Percentiles rank a stretch among this genome's conserved stretches.
Conservation (phyloP, 495 filamentous ascomycete genomes). For the Lophiostoma macrostomum region DNA sequence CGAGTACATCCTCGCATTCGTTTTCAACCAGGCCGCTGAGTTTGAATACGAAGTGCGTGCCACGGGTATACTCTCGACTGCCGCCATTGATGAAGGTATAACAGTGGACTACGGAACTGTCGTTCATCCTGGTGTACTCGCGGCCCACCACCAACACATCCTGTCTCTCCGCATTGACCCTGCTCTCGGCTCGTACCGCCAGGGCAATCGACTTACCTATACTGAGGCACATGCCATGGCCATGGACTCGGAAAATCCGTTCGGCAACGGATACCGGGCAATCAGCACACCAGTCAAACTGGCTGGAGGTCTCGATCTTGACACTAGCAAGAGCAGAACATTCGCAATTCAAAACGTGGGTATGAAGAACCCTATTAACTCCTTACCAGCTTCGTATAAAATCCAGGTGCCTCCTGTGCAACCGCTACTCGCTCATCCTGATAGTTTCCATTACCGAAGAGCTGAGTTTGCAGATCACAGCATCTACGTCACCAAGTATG, state of each 20-base stretch:
- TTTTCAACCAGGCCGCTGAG: slow-evolving; percentile 83
- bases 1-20: slow-evolving; percentile 73
- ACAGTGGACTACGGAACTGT: slow-evolving; percentile 75
- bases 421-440: slow-evolving; percentile 68
- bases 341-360: slow-evolving; percentile 78
- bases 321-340: slow-evolving; percentile 60
- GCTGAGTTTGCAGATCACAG: slow-evolving; percentile 81
- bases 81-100: slow-evolving; percentile 71
- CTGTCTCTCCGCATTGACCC: slow-evolving; percentile 87
- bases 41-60: slow-evolving; percentile 73
- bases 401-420: slow-evolving; percentile 72
- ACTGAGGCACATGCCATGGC: slow-evolving; percentile 73
- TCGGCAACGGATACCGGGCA: slow-evolving; percentile 71
- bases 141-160: slow-evolving; percentile 78
- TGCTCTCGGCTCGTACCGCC: slow-evolving; percentile 72
- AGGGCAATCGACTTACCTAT: slow-evolving; percentile 64
- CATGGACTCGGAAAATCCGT: slow-evolving; percentile 73
- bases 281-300: slow-evolving; percentile 56
- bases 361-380: slow-evolving; percentile 62
- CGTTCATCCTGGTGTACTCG: slow-evolving; percentile 82
- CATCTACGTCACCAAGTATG: slow-evolving; percentile 76
- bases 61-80: slow-evolving; percentile 80
- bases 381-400: slow-evolving; percentile 75
- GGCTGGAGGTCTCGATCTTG: slow-evolving; percentile 63
- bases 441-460: slow-evolving; percentile 65